phyloP scores from a whole-genome alignment of 202 grass and related monocot genomes.

The Thinopyrum obtusiflorum region DNA sequence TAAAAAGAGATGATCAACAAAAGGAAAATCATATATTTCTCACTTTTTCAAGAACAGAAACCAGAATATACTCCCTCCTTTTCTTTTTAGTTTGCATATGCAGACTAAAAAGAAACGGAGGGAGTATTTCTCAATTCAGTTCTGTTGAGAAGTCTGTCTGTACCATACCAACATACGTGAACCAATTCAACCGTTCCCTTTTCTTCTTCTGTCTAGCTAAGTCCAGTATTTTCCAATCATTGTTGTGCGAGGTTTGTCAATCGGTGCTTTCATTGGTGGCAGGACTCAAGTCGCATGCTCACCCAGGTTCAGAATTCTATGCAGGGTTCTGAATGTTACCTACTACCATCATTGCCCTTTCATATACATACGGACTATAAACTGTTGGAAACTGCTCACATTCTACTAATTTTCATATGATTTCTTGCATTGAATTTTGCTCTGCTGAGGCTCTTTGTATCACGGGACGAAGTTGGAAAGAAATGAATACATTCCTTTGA shows the following conservation, averaged over 20 bases:
- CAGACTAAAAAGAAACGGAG: too few species aligned
- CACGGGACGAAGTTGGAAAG: neutral
- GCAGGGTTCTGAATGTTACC: constrained; percentile 16
- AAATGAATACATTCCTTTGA: neutral
- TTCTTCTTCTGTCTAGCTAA: neutral
- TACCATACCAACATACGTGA: neutral
- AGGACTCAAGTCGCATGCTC: constrained; percentile 7
- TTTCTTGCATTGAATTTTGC: neutral
- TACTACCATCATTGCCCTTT: neutral
- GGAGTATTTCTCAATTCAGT: neutral
- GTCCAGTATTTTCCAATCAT: constrained; percentile 16
- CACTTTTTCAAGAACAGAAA: neutral
- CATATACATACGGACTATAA: neutral
- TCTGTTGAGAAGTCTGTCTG: neutral
- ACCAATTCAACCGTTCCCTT: neutral
- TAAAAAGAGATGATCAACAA: too few species aligned
- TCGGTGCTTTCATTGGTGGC: constrained; percentile 1
- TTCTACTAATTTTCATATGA: neutral
- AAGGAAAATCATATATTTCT: too few species aligned
- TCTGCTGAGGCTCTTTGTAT: neutral
- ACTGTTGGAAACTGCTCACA: neutral
- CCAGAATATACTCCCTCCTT: too few species aligned
- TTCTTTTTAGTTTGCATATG: too few species aligned
- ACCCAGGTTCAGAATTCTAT: constrained; percentile 27
- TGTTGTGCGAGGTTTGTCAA: constrained; percentile 14